Evolutionary conservation across 2,329 filamentous ascomycete species (phyloP), one percentile per base, ranked within the genome.

Genomic region (Aspergillus latus): DNA sequence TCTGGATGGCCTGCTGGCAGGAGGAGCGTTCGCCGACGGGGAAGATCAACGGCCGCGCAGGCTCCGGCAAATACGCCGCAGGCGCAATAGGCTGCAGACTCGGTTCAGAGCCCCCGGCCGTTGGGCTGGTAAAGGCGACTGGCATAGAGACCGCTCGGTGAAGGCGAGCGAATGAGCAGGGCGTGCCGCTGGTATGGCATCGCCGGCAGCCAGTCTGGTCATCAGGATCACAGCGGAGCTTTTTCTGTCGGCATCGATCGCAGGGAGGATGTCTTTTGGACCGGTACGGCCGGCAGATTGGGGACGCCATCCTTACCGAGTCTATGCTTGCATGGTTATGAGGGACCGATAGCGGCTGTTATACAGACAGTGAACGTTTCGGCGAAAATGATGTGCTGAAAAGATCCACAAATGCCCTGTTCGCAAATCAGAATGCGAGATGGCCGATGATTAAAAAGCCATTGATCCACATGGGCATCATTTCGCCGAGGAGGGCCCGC

Each of bases 221-320:
- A 7, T 62, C 62, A 5, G 62, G 67, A 43, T 68, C 64, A 45
- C 69, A 72, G 15, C 65, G 67, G 4, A 70, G 59, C 54, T 72
- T 72, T 36, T 69, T 62, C 30, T 63, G 61, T 9, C 69, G 68
- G 60, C 69, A 71, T 61, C 68, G 64, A 59, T 71, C 68, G 48
- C 69, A 71, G 13, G 69, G 69, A 39, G 68, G 64, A 50, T 69
- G 66, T n/a, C 67, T 61, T 52, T 71, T 71, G 40, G 69, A 71
- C 42, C 68, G 67, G 53, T 71, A 71, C 10, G 68, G 69, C 34
- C 69, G 61, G 29, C 59, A 59, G 34, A 59, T 29, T 21, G 40
- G 16, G 16, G 40, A 43, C 6, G 16, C 36, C 36, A 39, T 39
- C 4, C 36, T 39, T n/a, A n/a, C 5, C 32, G 11, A 39, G 11